Evolutionary conservation across 2,329 filamentous ascomycete genomes (phyloP), one percentile per base, ranked within the genome.

Genomic region (Drechslerella dactyloides): DNA sequence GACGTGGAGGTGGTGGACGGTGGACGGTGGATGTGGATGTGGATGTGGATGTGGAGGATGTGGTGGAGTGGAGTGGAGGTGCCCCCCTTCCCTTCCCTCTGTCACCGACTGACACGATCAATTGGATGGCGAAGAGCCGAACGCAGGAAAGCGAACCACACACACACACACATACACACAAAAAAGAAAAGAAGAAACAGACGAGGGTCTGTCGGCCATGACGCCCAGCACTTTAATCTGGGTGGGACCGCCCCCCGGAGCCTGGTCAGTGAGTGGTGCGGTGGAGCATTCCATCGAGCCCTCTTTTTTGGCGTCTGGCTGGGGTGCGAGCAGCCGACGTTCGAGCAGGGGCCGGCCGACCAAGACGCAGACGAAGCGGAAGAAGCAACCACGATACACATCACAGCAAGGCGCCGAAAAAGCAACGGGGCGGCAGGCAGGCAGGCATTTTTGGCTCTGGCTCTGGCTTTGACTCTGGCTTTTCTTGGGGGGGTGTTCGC

Each of bases 281-380:
- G 59, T 63, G 56, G 68, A 59, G 62, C 60, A 72, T 72, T 72
- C 68, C 60, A 72, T 61, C 40, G 60, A 65, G 56, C 60, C 66
- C 48, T 64, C 55, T 72, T 72, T n/a, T 63, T 23, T 33, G 27
- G 27, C 27, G 27, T 33, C 27, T 33, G 58, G 65, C 51, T 46
- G 65, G 54, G 54, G 65, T 50, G 58, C 57, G 57, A 69, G 65
- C 51, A 69, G 65, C 65, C 65, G 57, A 69, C 56, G 68, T 65
- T 72, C 68, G 50, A 72, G 60, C 68, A 72, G 30, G 44, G 44
- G 44, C n/a, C n/a, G n/a, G n/a, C n/a, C 15, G 15, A 17, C 44
- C 8, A 19, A 19, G 19, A 23, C n/a, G 37, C 4, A 42, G 59
- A 59, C 59, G 40, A 58, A 37, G 55, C 59, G 54, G 58, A 50